These are phyloP conservation scores for Pythium biforme DNA, from an alignment of 352 stramenopile genomes.

Conservation along the genomic window DNA sequence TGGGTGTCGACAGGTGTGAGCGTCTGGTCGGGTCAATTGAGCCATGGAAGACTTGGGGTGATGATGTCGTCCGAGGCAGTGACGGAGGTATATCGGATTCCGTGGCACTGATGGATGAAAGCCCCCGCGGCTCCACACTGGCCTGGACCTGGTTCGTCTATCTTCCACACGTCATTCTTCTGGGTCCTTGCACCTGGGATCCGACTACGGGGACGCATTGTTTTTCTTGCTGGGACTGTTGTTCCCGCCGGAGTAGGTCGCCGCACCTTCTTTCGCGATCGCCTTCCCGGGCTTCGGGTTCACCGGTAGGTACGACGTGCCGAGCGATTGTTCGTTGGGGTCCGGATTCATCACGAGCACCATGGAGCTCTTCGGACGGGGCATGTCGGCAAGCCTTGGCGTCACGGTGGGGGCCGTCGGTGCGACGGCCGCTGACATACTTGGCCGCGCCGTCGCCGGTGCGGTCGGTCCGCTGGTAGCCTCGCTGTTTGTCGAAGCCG, in stretches of 20 bases:
- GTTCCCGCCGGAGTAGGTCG: neutral
- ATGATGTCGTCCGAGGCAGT: too few relatives aligned
- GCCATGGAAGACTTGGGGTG: too few relatives aligned
- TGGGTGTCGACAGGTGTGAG: too few relatives aligned
- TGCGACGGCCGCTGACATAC: constrained; percentile 21
- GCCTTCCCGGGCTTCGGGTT: constrained; percentile 17
- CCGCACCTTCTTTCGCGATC: neutral
- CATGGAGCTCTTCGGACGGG: constrained; percentile 21
- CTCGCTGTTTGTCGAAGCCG: constrained; percentile 1
- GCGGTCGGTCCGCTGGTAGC: neutral
- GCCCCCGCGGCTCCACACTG: too few relatives aligned
- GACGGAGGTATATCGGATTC: too few relatives aligned
- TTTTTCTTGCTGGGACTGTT: constrained; percentile 16
- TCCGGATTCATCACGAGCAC: constrained; percentile 30
- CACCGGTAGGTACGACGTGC: constrained; percentile 27
- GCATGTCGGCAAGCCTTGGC: constrained; percentile 8
- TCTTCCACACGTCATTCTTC: too few relatives aligned
- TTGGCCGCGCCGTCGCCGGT: neutral
- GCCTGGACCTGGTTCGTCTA: too few relatives aligned
- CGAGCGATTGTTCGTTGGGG: constrained; percentile 28
- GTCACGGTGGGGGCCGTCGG: constrained; percentile 3
- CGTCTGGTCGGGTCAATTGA: too few relatives aligned
- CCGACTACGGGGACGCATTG: neutral
- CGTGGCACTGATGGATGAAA: too few relatives aligned
- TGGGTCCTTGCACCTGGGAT: too few relatives aligned